Evolutionary conservation across 139 green algal species (phyloP), one percentile per base, ranked within the genome.

Genomic region (Trebouxia sp.): DNA sequence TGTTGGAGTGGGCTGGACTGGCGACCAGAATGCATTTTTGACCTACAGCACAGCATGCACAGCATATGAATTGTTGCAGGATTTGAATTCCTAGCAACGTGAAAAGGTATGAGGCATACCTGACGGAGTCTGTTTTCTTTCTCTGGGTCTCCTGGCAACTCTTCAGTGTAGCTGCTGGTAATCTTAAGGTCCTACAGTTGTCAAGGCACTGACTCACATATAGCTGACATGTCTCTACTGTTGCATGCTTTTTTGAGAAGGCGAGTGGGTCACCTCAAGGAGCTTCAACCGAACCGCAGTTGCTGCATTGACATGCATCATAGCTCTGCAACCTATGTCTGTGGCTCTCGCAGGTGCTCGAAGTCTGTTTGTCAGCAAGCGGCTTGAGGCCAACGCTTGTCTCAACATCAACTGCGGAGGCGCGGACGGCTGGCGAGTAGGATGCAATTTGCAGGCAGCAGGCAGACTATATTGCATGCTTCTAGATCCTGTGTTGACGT

Each of bases 61-160:
- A 41, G 62, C n/a, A 41, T 56, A 2, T 58, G 50, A 58, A 22
- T 5, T 58, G 22, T 22, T 58, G 50, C 50, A 58, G 26, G 50
- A 58, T 17, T 91, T 87, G 1, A 10, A 53, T 11, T 83, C 86
- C 3, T 6, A 58, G 50, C 50, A 58, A 47, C 75, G 12, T 30
- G 0, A 1, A 51, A 30, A 48, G 6, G 7, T 48, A 12, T 20
- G 0, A 47, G n/a, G 37, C 35, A 30, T 35, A 92, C 91, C 89
- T 94, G 90, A n/a, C 92, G 87, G 14, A 89, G 42, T 0, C 17
- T 35, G 65, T 93, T 95, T 9, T 43, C 65, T 5, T 81, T 85
- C 9, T 93, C 85, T 6, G 85, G 58, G 75, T 97, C 94, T 0
- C 70, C 91, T 7, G 94, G 94, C 24, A 97, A 84, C 72, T 95